A percentile compares a stretch with the other conserved stretches of the same genome.
Conservation (phyloP, 805 yeast species). For the Cyberlindnera bimundalis region DNA sequence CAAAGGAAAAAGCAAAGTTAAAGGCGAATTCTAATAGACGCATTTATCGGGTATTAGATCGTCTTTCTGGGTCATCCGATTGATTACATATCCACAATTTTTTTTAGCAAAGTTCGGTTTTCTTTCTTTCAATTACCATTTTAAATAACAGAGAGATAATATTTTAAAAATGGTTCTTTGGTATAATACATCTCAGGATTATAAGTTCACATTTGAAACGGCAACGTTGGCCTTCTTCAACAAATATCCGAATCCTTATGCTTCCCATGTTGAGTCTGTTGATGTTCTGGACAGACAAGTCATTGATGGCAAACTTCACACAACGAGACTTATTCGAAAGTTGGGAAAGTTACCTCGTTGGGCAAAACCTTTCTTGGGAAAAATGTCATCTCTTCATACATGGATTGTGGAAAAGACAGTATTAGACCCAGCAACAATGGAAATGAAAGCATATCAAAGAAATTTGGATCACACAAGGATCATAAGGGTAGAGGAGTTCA, state of each 20-base stretch:
- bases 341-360: constrained; percentile 78
- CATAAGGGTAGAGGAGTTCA: constrained; percentile 74
- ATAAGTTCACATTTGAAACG: constrained; percentile 62
- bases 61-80: too few species aligned
- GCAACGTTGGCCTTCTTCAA: constrained; percentile 76
- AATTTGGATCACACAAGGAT: constrained; percentile 82
- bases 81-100: too few species aligned
- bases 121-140: too few species aligned
- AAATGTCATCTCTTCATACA: constrained; percentile 49
- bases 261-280: constrained; percentile 77
- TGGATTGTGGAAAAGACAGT: constrained; percentile 81
- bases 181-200: constrained; percentile 53
- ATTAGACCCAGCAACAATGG: constrained; percentile 56
- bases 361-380: constrained; percentile 71
- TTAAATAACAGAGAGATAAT: not conserved
- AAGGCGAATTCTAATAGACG: too few species aligned
- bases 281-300: constrained; percentile 68
- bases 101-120: too few species aligned
- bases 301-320: constrained; percentile 64
- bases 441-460: constrained; percentile 67
- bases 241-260: constrained; percentile 72
- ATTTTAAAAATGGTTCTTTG: constrained; percentile 54
- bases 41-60: too few species aligned
- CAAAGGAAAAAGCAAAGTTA: too few species aligned
- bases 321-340: constrained; percentile 73